Conservation (phyloP, 768 basidiomycete species). For the Collybia mongolica region DNA sequence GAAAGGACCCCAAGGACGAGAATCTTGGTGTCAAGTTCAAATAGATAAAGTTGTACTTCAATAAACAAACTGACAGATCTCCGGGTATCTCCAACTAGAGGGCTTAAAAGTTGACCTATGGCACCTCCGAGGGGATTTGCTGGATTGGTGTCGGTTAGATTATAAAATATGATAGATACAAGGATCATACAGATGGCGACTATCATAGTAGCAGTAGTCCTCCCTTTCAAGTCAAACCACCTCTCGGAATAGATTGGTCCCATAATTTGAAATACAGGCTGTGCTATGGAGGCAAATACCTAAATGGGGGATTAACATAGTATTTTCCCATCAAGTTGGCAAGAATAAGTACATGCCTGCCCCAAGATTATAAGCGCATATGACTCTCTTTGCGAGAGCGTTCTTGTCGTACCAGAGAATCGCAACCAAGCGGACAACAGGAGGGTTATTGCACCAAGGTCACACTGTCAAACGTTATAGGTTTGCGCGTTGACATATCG, state of each 20-base stretch:
- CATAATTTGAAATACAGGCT: constrained; percentile 74
- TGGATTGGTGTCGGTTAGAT: constrained; percentile 21
- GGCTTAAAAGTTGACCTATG: constrained; percentile 71
- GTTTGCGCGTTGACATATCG: not conserved
- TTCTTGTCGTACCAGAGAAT: constrained; percentile 63
- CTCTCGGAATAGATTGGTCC: constrained; percentile 80
- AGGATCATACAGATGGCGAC: constrained; percentile 43
- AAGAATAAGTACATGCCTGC: constrained; percentile 46
- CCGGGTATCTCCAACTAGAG: constrained; percentile 50
- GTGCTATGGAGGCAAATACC: constrained; percentile 63
- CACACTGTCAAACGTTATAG: constrained; percentile 43
- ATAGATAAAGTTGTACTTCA: not conserved
- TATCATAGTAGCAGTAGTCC: constrained; percentile 75
- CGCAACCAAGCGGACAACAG: constrained; percentile 75
- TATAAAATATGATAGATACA: not conserved
- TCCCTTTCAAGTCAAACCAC: constrained; percentile 77
- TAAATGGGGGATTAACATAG: constrained; percentile 19
- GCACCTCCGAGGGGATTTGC: constrained; percentile 78
- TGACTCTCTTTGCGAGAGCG: constrained; percentile 47
- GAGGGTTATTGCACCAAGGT: constrained; percentile 51
- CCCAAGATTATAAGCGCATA: constrained; percentile 71
- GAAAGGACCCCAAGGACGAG: constrained; percentile 71
- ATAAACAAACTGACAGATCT: constrained; percentile 49
- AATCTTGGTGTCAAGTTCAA: constrained; percentile 39
- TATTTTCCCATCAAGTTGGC: not conserved